phyloP scores from a whole-genome alignment of 2,329 filamentous ascomycete genomes.

The Cladosporium sp. region DNA sequence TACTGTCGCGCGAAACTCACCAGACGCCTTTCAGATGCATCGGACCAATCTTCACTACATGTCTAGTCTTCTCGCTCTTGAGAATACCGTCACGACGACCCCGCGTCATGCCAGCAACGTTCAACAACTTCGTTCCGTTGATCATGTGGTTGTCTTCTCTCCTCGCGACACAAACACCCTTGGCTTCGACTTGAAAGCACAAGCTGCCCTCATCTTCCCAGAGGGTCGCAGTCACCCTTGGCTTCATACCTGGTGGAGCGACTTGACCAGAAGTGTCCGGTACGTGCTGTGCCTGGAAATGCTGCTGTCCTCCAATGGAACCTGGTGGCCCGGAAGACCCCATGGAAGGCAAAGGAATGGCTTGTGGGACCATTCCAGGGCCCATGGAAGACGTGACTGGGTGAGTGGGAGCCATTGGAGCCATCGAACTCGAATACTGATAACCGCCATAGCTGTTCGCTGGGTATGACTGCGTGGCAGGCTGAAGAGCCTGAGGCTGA shows the following conservation, averaged over 20 bases:
- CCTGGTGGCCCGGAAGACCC: slow-evolving; percentile 27
- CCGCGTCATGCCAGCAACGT: slow-evolving; percentile 97
- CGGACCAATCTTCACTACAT: slow-evolving; percentile 97
- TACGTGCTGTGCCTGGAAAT: slow-evolving; percentile 44
- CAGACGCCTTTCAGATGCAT: slow-evolving; percentile 99
- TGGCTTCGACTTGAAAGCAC: slow-evolving; percentile 96
- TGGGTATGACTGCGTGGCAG: slow-evolving; percentile 45
- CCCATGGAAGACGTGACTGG: slow-evolving; percentile 71
- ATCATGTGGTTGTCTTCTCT: slow-evolving; percentile 99
- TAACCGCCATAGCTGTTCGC: slow-evolving; percentile 67
- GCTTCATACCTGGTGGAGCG: slow-evolving; percentile 92
- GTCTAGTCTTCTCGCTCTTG: slow-evolving; percentile 94
- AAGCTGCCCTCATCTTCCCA: slow-evolving; percentile 98
- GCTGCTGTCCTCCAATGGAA: slow-evolving; percentile 24
- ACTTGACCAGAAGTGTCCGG: slow-evolving; percentile 85
- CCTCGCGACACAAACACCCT: slow-evolving; percentile 91
- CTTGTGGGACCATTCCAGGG: slow-evolving; percentile 64
- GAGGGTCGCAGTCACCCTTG: slow-evolving; percentile 88
- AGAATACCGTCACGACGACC: slow-evolving; percentile 92
- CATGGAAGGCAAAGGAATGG: slow-evolving; percentile 58
- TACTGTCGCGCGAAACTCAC: slow-evolving; percentile 54
- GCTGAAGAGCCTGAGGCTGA: slow-evolving; percentile 58
- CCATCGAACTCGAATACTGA: slow-evolving; percentile 74
- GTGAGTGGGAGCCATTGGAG: slow-evolving; percentile 72
- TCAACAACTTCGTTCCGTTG: slow-evolving; percentile 94